Percentiles rank a stretch among this genome's conserved stretches.
phyloP scores from a whole-genome alignment of 805 yeast genomes.

The Ogataea degrootiae region DNA sequence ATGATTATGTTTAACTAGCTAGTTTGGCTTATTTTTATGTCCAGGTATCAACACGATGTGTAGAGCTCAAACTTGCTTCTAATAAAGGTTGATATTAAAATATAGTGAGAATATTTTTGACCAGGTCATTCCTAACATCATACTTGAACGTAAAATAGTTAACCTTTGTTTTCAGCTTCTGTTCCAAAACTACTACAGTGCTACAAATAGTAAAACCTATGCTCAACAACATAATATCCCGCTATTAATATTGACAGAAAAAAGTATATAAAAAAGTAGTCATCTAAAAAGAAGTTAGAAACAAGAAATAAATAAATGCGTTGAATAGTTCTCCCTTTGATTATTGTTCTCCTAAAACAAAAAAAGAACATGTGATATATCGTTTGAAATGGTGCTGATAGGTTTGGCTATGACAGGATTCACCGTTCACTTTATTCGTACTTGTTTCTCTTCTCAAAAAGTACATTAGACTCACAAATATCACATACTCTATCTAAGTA shows the following conservation, averaged over 20 bases:
- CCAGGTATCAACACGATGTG: too few relatives aligned
- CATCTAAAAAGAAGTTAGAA: neutral
- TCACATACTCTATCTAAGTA: constrained; percentile 46
- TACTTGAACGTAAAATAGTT: neutral
- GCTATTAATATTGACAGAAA: neutral
- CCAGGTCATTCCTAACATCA: too few relatives aligned
- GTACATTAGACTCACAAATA: neutral
- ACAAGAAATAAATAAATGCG: neutral
- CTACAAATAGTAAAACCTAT: neutral
- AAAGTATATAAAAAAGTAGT: neutral
- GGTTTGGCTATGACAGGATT: too few relatives aligned
- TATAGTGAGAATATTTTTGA: too few relatives aligned
- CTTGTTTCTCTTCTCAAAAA: too few relatives aligned
- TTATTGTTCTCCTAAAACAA: neutral
- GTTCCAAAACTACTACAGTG: neutral
- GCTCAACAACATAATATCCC: neutral
- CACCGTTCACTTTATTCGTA: too few relatives aligned
- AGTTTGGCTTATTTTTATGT: too few relatives aligned
- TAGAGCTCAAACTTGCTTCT: too few relatives aligned
- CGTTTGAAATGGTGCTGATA: too few relatives aligned
- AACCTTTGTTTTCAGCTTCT: neutral
- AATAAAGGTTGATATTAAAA: too few relatives aligned
- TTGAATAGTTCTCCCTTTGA: neutral
- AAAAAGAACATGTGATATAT: too few relatives aligned
- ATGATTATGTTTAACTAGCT: too few relatives aligned